Base-by-base conservation (phyloP, 345 rosid genomes). In the Combretum micranthum region DNA sequence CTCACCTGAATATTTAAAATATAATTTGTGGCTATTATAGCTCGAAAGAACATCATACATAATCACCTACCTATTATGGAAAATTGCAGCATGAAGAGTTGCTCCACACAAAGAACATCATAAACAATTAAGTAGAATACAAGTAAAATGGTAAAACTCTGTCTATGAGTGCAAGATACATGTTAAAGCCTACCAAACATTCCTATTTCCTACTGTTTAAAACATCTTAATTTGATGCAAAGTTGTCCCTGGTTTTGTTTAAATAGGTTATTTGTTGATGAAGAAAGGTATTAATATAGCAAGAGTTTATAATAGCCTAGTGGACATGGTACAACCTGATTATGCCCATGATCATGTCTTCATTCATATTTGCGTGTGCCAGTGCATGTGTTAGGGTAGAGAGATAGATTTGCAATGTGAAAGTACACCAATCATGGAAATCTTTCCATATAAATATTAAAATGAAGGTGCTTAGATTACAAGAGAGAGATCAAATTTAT, bases 201-300 rank as follows among this genome's bases (percentile, higher is more conserved):
- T 15, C 56, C 47, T 8, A 21, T 46, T 42, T 62, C 66, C 39
- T 60, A 25, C 51, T 20, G 48, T 49, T 66, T 52, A 44, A 52
- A n/a, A 49, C 16, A 57, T 59, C 66, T 15, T 25, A 21, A 44
- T n/a, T 61, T 53, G 42, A 50, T 17, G 5, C 60, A 43, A 69
- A 21, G 46, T 57, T 45, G 68, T 64, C 68, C 72, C 64, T 63
- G 42, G 69, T 58, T 66, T 74, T 66, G 48, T 58, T 59, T 67
- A 10, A 39, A 32, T 48, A 43, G 42, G 2, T 7, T 4, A 54
- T 44, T 61, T 52, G 52, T 45, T 22, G 51, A 19, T 20, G 3
- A 45, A 32, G 45, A 47, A 22, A 48, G 3, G 39, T 55, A 22
- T 14, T 55, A 37, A 18, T 19, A 22, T 13, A 20, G 25, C n/a